phyloP scores from a whole-genome alignment of 2,329 filamentous ascomycete species.

The Claviceps pusilla region DNA sequence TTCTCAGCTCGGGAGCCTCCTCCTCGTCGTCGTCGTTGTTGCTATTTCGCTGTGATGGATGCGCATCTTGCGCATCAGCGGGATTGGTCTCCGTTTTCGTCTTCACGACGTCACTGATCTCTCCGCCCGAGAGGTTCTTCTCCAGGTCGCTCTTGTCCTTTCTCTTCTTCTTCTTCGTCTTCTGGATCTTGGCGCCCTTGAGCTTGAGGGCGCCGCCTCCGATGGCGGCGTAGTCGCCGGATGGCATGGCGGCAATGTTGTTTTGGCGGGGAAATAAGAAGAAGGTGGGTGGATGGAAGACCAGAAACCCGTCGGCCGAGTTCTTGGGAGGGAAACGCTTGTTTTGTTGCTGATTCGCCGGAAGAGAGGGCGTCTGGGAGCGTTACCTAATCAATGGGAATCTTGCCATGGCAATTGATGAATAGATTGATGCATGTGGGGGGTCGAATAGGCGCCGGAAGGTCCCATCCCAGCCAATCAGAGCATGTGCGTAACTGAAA shows the following conservation, averaged over 20 bases:
- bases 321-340: not conserved
- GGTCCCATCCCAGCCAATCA: not conserved
- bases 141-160: conserved; percentile 31
- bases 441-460: not conserved
- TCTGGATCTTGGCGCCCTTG: conserved; percentile 58
- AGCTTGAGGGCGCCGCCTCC: conserved; percentile 66
- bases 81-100: not conserved
- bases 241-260: conserved; percentile 38
- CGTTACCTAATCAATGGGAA: not conserved
- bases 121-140: conserved; percentile 26
- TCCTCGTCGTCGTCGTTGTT: conserved; percentile 2
- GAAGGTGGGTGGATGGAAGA: too few relatives aligned
- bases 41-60: conserved; percentile 16
- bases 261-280: not conserved
- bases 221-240: conserved; percentile 56
- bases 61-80: conserved; percentile 10
- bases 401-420: too few relatives aligned
- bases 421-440: not conserved
- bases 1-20: conserved; percentile 26
- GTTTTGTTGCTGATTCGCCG: not conserved
- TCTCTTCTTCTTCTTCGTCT: conserved; percentile 45
- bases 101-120: conserved; percentile 6
- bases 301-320: not conserved
- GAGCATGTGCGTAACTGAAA: not conserved
- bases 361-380: not conserved